Conservation (phyloP, 306 rosid species). For the Adenanthera pavonina region DNA sequence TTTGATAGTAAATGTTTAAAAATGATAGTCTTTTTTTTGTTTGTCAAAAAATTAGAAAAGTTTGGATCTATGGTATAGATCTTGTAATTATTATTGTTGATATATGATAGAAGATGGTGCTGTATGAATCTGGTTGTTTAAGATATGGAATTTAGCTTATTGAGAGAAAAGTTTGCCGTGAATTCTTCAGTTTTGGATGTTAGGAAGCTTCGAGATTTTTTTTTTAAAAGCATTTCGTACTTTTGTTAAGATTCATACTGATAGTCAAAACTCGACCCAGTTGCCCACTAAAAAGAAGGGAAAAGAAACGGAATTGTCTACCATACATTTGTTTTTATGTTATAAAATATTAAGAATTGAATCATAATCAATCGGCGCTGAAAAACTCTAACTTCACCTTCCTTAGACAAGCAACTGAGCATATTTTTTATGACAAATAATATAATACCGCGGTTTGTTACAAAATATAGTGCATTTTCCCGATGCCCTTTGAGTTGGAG, state of each 20-base stretch:
- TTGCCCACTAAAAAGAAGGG: constrained; percentile 16
- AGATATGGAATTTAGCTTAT: not conserved
- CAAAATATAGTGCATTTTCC: not conserved
- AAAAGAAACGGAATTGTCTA: constrained; percentile 20
- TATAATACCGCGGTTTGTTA: not conserved
- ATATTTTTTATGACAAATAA: not conserved
- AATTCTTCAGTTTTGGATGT: not conserved
- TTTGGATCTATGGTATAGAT: not conserved
- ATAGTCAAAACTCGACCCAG: constrained; percentile 9
- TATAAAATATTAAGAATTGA: constrained; percentile 5
- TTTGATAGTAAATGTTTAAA: not conserved
- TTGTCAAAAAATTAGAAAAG: not conserved
- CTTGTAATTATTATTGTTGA: constrained; percentile 24
- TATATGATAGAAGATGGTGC: constrained; percentile 25
- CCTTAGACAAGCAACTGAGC: not conserved
- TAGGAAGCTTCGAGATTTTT: not conserved
- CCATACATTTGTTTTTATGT: not conserved
- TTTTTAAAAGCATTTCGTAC: not conserved
- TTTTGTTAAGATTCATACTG: not conserved
- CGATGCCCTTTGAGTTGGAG: no score
- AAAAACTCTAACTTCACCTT: not conserved
- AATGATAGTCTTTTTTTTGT: not conserved
- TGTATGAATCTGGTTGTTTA: constrained; percentile 22
- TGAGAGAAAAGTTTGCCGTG: not conserved
- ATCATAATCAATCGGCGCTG: not conserved